A percentile compares a stretch with the other conserved stretches of the same genome.
Evolutionary conservation across 169 alveolate genomes (phyloP).

Genomic region (Besnoitia besnoiti): DNA sequence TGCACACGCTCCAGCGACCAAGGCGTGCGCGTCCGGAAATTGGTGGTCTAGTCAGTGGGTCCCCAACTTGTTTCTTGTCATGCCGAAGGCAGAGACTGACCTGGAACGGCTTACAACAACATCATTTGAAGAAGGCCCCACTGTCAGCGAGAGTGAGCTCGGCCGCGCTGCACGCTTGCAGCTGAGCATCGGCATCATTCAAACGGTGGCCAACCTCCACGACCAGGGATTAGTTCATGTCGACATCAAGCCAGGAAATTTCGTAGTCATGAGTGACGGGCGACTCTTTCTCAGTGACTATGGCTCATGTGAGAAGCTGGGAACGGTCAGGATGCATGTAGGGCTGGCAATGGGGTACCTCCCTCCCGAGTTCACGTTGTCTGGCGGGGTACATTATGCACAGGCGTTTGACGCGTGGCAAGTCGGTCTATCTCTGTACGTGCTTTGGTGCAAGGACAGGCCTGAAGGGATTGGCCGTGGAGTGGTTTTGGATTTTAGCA

Average conservation of each 20-base stretch:
- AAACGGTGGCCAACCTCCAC: not conserved
- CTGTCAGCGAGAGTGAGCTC: not conserved
- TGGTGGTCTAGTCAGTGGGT: not conserved
- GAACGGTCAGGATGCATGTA: not conserved
- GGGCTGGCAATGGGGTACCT: not conserved
- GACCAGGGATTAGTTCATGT: not conserved
- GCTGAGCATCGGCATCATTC: not conserved
- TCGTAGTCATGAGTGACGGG: not conserved
- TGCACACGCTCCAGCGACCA: not conserved
- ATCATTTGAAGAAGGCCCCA: not conserved
- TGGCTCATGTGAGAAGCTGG: not conserved
- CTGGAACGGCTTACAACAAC: not conserved
- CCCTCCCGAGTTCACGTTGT: not conserved
- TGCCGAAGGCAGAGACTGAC: not conserved
- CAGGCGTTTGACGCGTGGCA: constrained; percentile 10
- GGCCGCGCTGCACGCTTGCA: not conserved
- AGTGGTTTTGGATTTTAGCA: not conserved
- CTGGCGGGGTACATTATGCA: not conserved
- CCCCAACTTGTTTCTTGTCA: not conserved
- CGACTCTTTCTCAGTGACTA: not conserved
- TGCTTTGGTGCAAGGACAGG: not conserved
- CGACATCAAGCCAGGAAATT: not conserved
- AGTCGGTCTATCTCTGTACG: not conserved
- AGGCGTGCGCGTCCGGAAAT: not conserved
- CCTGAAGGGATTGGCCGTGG: not conserved